phyloP scores from a whole-genome alignment of 2,329 filamentous ascomycete species.

The Colletotrichum cereale region DNA sequence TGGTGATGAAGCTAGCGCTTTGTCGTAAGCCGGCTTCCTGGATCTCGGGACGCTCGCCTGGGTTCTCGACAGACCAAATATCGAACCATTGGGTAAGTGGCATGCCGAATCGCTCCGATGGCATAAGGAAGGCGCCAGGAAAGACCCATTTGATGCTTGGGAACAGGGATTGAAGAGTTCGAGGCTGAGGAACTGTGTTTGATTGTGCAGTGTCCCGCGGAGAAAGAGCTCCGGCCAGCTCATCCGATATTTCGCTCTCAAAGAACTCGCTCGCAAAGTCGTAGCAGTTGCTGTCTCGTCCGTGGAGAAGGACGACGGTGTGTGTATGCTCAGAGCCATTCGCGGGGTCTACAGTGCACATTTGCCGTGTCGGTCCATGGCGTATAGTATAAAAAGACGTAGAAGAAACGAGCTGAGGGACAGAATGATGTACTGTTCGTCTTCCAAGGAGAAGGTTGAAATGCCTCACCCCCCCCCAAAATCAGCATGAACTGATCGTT shows the following conservation, averaged over 20 bases:
- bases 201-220: conserved; percentile 22
- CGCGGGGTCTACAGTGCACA: neutral
- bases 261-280: conserved; percentile 58
- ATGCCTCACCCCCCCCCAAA: no score
- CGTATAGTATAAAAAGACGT: no score
- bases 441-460: no score
- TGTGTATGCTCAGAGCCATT: conserved; percentile 51
- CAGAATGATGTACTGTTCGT: no score
- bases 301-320: conserved; percentile 63
- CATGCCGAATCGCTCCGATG: conserved; percentile 43
- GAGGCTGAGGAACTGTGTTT: neutral
- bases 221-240: neutral
- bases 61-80: conserved; percentile 41
- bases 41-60: conserved; percentile 37
- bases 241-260: conserved; percentile 48
- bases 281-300: conserved; percentile 53
- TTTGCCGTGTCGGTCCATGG: neutral
- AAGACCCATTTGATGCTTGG: conserved; percentile 49
- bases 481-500: no score
- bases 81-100: conserved; percentile 50
- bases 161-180: conserved; percentile 43
- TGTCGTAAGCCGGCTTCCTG: conserved; percentile 44
- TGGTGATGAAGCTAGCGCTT: conserved; percentile 42
- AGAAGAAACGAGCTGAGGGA: no score
- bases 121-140: conserved; percentile 41